phyloP scores from a whole-genome alignment of 805 yeast species.

The Saccharomycopsis lassenensis region DNA sequence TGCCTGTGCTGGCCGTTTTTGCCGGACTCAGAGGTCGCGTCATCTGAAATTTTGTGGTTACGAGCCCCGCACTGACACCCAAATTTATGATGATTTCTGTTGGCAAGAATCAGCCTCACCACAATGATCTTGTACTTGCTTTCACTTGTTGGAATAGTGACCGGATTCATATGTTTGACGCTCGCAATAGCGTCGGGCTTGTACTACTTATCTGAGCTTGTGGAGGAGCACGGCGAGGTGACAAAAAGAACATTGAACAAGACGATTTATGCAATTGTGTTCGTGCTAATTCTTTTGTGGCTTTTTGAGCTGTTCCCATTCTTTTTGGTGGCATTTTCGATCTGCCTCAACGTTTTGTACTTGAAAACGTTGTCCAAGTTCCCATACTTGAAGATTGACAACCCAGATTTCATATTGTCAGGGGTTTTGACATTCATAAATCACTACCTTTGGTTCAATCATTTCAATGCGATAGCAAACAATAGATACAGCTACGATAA shows the following conservation, averaged over 20 bases:
- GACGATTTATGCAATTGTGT: conserved; percentile 53
- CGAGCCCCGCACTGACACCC: too few species aligned
- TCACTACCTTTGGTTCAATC: conserved; percentile 84
- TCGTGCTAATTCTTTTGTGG: conserved; percentile 42
- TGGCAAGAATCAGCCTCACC: too few species aligned
- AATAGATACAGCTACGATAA: conserved; percentile 52
- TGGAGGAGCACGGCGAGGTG: conserved; percentile 86
- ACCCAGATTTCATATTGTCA: conserved; percentile 59
- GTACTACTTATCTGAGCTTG: conserved; percentile 82
- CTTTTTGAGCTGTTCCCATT: conserved; percentile 75
- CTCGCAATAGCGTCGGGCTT: conserved; percentile 80
- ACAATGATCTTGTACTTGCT: conserved; percentile 47
- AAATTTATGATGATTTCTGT: too few species aligned
- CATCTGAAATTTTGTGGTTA: too few species aligned
- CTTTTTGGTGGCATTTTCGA: conserved; percentile 51
- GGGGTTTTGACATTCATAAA: conserved; percentile 65
- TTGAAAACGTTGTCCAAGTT: conserved; percentile 67
- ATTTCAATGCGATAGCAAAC: conserved; percentile 56
- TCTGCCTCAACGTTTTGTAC: conserved; percentile 63
- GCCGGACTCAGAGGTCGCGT: not conserved
- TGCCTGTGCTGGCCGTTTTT: not conserved
- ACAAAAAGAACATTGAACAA: conserved; percentile 60
- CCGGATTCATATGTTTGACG: conserved; percentile 53
- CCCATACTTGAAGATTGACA: conserved; percentile 70
- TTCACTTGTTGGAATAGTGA: conserved; percentile 47